phyloP scores from a whole-genome alignment of 495 filamentous ascomycete species.

The Articulospora tetracladia region DNA sequence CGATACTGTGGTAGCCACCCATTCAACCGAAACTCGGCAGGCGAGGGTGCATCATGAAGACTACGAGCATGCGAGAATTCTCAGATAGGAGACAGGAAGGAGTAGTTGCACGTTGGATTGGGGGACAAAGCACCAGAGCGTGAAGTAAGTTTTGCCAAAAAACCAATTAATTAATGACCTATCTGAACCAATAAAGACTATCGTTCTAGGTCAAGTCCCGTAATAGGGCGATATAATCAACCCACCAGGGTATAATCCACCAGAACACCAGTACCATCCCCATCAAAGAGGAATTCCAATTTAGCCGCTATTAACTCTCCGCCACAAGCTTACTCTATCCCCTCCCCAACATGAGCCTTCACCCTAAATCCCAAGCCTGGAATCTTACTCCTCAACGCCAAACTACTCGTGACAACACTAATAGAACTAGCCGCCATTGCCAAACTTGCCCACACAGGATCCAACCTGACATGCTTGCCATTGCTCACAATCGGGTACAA shows the following conservation, averaged over 20 bases:
- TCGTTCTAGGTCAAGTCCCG: too few relatives aligned
- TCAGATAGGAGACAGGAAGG: too few relatives aligned
- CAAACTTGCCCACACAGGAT: slow-evolving; percentile 80
- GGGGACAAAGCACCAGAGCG: too few relatives aligned
- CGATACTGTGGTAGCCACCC: too few relatives aligned
- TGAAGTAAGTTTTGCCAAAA: too few relatives aligned
- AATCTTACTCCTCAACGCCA: slow-evolving; percentile 53
- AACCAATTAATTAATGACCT: too few relatives aligned
- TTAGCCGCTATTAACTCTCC: not conserved
- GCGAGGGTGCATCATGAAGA: too few relatives aligned
- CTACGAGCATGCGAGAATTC: too few relatives aligned
- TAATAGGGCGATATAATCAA: too few relatives aligned
- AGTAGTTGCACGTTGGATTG: too few relatives aligned
- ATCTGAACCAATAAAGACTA: too few relatives aligned
- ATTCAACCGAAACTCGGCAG: too few relatives aligned
- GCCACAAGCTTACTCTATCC: not conserved
- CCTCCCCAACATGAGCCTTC: not conserved
- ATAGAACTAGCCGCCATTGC: slow-evolving; percentile 87
- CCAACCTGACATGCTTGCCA: slow-evolving; percentile 53
- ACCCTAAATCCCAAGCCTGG: slow-evolving; percentile 45
- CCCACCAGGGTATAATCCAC: not conserved
- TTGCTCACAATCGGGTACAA: slow-evolving; percentile 63
- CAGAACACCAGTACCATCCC: not conserved
- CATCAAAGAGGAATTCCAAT: not conserved
- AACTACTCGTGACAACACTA: slow-evolving; percentile 71